Evolutionary conservation across 306 rosid species (phyloP), one percentile per base, ranked within the genome.

Genomic region (Cicer pinnatifidum): DNA sequence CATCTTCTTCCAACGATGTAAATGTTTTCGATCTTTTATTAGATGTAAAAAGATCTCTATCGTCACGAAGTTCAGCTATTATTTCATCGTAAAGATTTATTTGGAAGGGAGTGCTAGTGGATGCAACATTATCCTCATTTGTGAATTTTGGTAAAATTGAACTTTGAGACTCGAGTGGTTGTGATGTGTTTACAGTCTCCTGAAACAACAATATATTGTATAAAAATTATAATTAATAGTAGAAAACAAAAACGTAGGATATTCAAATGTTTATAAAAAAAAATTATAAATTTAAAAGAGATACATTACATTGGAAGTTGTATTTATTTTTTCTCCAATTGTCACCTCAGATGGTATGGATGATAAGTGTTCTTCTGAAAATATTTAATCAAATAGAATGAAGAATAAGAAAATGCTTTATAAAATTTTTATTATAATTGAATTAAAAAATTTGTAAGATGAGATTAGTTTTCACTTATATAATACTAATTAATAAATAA

Each of bases 281-380:
- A 43, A 61, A 37, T 37, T 8, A 37, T 61, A 61, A 6, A 37
- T 61, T 38, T 5, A 44, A 23, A 45, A 5, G 38, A 12, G 58
- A 0, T 67, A 11, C 23, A 7, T 46, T 67, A 1, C 3, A 11
- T 45, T 67, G 53, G 7, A 3, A 67, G 20, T 4, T 46, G 23
- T 57, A 8, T 1, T 47, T 33, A n/a, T 67, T 11, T 5, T 20
- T 0, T 47, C 43, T 67, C 23, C 43, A 2, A 46, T 65, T 15
- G 5, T 9, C 38, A 7, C 37, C 8, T 65, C 16, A 65, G 4
- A 11, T 7, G 57, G 4, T 1, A 5, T 0, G 0, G 43, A 11
- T 7, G 50, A 40, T 43, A 6, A 5, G 1, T 63, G 47, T n/a
- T 67, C 43, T 67, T 11, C 72, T 67, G 41, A 67, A 45, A 67